These are phyloP conservation scores for Adansonia rubrostipa DNA, from an alignment of 441 rosid genomes.

Conservation along the genomic window DNA sequence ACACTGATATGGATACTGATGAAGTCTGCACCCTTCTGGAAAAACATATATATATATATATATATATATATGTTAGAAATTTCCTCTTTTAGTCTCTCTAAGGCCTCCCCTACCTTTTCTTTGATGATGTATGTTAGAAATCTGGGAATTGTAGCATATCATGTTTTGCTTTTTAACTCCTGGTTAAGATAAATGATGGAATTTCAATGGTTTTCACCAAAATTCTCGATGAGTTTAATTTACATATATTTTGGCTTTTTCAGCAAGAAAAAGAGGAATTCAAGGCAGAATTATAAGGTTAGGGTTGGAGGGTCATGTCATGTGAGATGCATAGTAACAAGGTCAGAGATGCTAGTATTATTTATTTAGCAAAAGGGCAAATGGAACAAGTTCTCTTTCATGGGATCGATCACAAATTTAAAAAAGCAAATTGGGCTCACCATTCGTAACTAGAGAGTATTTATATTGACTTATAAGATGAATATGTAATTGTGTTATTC, in stretches of 20 bases:
- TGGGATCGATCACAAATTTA: no score
- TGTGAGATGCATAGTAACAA: no score
- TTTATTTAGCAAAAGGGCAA: no score
- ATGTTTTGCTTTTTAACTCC: not conserved
- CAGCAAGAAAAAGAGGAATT: not conserved
- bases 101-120: not conserved
- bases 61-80: not conserved
- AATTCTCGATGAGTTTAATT: not conserved
- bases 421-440: no score
- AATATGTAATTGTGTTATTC: no score
- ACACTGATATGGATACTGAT: no score
- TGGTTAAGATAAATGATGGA: not conserved
- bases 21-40: no score
- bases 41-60: not conserved
- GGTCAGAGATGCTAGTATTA: no score
- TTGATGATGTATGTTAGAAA: conserved; percentile 12
- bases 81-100: not conserved
- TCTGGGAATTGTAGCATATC: conserved; percentile 20
- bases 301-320: no score
- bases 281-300: not conserved
- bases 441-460: no score
- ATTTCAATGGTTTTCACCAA: not conserved
- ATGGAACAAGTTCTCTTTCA: no score
- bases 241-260: not conserved
- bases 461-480: no score